phyloP scores from a whole-genome alignment of 345 rosid genomes.

The Anastatica hierochuntica region DNA sequence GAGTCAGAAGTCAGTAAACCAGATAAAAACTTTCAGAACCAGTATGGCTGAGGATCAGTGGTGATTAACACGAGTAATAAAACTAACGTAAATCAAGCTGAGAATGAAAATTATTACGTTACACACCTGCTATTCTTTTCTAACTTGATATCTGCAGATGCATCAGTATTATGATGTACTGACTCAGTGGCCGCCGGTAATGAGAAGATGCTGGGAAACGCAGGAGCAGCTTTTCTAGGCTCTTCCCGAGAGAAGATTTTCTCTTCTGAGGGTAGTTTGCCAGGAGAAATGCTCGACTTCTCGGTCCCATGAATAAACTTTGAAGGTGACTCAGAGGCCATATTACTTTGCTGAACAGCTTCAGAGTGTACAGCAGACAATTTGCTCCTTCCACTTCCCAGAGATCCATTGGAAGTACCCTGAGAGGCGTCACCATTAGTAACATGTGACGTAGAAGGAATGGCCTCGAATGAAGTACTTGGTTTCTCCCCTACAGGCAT shows the following conservation, averaged over 20 bases:
- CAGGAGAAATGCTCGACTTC: constrained; percentile 7
- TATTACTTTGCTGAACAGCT: constrained; percentile 27
- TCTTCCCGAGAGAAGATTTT: constrained; percentile 11
- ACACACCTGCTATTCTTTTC: constrained; percentile 25
- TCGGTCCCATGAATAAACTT: constrained; percentile 16
- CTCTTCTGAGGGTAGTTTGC: neutral
- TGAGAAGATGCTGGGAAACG: constrained; percentile 5
- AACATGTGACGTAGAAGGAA: constrained; percentile 14
- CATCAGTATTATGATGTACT: constrained; percentile 6
- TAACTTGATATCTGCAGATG: constrained; percentile 18
- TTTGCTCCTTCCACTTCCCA: constrained; percentile 31
- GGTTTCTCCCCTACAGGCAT: constrained; percentile 26
- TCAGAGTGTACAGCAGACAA: constrained; percentile 23
- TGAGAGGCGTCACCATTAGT: constrained; percentile 28
- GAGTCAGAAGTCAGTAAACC: constrained; percentile 6
- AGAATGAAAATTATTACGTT: constrained; percentile 4
- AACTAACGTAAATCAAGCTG: neutral
- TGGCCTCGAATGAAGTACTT: constrained; percentile 29
- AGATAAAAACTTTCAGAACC: constrained; percentile 20
- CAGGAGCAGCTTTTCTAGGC: constrained; percentile 13
- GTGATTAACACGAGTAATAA: constrained; percentile 10
- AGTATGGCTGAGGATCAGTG: constrained; percentile 10
- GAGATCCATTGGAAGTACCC: constrained; percentile 27
- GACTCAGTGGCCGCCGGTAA: constrained; percentile 7
- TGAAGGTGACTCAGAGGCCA: constrained; percentile 24